Base-by-base conservation (phyloP, 1,139 yeast genomes). In the Saccharomyces hybrid region DNA sequence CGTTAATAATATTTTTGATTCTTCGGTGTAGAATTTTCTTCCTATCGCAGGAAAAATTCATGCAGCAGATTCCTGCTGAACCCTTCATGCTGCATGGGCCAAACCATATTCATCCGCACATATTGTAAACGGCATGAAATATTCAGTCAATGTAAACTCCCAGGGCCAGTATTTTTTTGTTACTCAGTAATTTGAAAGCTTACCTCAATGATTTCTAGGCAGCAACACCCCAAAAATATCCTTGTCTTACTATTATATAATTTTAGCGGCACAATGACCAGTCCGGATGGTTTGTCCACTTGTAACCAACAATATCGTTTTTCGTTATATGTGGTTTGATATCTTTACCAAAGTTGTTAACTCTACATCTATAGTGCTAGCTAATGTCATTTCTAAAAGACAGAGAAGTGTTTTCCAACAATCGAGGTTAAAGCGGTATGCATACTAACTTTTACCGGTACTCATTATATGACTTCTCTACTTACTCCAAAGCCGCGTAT, bases 231-330 rank as follows among this genome's bases (percentile, higher is more conserved):
- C n/a, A 11, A 29, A 29, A 29, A 9, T 29, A 7, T 29, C 11
- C 32, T 29, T 29, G 32, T 29, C 32, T 29, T 7, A 29, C 32
- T 29, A 29, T 29, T 29, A 9, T 29, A 29, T 29, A 29, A 9
- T 29, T 29, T 29, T 29, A 29, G 32, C n/a, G 32, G n/a, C 32
- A 11, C 32, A 11, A 3, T 29, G 34, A 19, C 60, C 67, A 60
- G 47, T 73, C 55, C 2, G 58, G 57, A 6, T 58, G 55, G 9
- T 54, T 46, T 41, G 26, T 47, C 67, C 69, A 64, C 19, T 44
- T 44, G 5, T 13, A 19, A 19, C 25, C 44, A 9, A 8, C 6
- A 8, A 16, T 38, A 11, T 38, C 44, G 14, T 38, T 7, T 6
- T 9, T 16, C 11, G 44, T 38, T 4, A 38, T 16, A 9, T 38